Percentiles rank a stretch among this genome's conserved stretches.
Evolutionary conservation across 2,329 filamentous ascomycete genomes (phyloP).

Genomic region (Fusarium decemcellulare): DNA sequence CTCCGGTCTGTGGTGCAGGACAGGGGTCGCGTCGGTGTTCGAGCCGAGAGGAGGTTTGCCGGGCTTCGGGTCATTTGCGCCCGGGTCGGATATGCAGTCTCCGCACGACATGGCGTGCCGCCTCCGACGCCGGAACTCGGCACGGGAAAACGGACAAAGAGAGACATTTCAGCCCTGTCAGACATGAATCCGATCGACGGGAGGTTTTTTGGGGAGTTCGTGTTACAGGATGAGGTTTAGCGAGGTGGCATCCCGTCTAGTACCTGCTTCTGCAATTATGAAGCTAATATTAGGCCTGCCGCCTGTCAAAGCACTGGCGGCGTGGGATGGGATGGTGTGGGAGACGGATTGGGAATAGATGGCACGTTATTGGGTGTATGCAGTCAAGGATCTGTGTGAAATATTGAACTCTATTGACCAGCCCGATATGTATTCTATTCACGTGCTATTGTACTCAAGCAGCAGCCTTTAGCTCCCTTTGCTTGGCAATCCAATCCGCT

Average conservation of each 20-base stretch:
- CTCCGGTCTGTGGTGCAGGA: too few relatives aligned
- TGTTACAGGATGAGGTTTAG: too few relatives aligned
- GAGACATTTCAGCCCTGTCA: not conserved
- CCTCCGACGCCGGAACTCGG: not conserved
- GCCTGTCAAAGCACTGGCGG: too few relatives aligned
- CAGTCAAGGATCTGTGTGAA: not conserved
- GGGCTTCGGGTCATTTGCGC: conserved; percentile 2
- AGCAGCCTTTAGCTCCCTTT: conserved; percentile 15
- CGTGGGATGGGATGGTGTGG: too few relatives aligned
- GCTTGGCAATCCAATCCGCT: conserved; percentile 24
- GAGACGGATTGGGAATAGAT: too few relatives aligned
- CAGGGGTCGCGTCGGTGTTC: not conserved
- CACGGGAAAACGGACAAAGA: not conserved
- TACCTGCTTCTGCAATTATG: too few relatives aligned
- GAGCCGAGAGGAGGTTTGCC: not conserved
- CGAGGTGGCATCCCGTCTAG: too few relatives aligned
- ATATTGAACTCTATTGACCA: not conserved
- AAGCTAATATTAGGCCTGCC: too few relatives aligned
- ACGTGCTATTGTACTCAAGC: not conserved
- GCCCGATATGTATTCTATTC: not conserved
- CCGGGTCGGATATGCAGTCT: conserved; percentile 20
- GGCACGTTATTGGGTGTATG: not conserved
- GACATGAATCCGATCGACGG: not conserved
- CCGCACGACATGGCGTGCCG: not conserved
- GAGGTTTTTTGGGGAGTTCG: too few relatives aligned